Evolutionary conservation across 1,139 yeast genomes (phyloP).

Genomic region (Pichia norvegensis): DNA sequence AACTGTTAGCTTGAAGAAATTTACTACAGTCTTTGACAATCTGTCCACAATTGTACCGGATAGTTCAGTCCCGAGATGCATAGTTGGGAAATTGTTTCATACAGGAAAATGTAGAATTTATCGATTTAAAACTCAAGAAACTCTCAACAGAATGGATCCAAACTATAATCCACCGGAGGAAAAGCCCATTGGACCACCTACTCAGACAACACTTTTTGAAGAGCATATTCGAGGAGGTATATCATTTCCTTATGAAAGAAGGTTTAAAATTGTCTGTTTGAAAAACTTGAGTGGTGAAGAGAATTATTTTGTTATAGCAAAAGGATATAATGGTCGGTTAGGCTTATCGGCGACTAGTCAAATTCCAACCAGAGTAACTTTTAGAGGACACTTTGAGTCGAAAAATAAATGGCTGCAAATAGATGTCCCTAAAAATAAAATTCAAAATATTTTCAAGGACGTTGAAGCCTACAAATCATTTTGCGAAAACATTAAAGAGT

Average conservation of each 20-base stretch:
- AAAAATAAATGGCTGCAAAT: conserved; percentile 3
- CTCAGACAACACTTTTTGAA: conserved; percentile 15
- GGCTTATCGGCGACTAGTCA: not conserved
- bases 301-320: conserved; percentile 3
- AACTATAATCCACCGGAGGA: not conserved
- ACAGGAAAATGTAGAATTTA: conserved; percentile 69
- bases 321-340: conserved; percentile 4
- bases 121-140: conserved; percentile 45
- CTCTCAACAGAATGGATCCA: conserved; percentile 19
- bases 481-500: not conserved
- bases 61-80: conserved; percentile 7
- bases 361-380: not conserved
- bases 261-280: not conserved
- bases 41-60: conserved; percentile 7
- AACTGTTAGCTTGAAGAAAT: conserved; percentile 6
- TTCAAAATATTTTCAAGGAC: conserved; percentile 1
- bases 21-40: conserved; percentile 11
- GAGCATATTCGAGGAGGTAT: conserved; percentile 13
- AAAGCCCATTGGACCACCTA: not conserved
- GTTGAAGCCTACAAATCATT: not conserved
- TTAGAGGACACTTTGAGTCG: conserved; percentile 2
- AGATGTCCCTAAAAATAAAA: conserved; percentile 1
- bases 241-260: conserved; percentile 1
- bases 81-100: conserved; percentile 62
- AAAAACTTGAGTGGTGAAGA: not conserved